Evolutionary conservation across 179 eudicot genomes (phyloP).

Genomic region (Spergularia azorica): DNA sequence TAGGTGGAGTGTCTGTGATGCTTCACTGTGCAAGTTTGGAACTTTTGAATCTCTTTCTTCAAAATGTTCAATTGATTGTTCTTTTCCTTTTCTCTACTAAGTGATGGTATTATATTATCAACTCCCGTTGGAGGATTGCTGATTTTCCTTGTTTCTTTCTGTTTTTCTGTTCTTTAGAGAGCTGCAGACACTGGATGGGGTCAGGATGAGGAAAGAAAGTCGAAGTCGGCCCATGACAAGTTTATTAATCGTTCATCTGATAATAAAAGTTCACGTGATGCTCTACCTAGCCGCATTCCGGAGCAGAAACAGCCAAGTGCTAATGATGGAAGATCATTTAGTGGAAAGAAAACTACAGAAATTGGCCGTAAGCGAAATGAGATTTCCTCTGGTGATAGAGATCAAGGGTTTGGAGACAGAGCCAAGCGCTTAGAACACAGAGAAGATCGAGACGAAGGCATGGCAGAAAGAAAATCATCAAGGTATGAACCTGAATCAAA

Average conservation of each 20-base stretch:
- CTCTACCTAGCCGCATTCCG: conserved; percentile 26
- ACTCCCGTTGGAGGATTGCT: neutral
- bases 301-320: conserved; percentile 34
- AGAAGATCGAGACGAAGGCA: conserved; percentile 36
- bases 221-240: conserved; percentile 65
- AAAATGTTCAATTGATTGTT: neutral
- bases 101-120: neutral
- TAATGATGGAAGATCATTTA: conserved; percentile 37
- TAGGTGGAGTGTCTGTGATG: no score
- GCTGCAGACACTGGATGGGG: conserved; percentile 99
- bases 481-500: conserved; percentile 43
- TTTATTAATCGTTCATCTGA: conserved; percentile 38
- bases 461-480: conserved; percentile 38
- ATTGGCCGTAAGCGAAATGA: conserved; percentile 34
- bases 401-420: conserved; percentile 36
- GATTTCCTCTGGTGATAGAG: conserved; percentile 30
- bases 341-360: conserved; percentile 27
- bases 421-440: conserved; percentile 33
- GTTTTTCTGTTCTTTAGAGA: conserved; percentile 48
- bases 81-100: neutral
- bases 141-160: conserved; percentile 12
- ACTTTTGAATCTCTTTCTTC: neutral
- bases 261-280: conserved; percentile 35
- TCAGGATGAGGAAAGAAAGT: conserved; percentile 54
- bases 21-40: neutral